phyloP scores from a whole-genome alignment of 2,329 filamentous ascomycete genomes.

The Pseudogymnoascus sp. region DNA sequence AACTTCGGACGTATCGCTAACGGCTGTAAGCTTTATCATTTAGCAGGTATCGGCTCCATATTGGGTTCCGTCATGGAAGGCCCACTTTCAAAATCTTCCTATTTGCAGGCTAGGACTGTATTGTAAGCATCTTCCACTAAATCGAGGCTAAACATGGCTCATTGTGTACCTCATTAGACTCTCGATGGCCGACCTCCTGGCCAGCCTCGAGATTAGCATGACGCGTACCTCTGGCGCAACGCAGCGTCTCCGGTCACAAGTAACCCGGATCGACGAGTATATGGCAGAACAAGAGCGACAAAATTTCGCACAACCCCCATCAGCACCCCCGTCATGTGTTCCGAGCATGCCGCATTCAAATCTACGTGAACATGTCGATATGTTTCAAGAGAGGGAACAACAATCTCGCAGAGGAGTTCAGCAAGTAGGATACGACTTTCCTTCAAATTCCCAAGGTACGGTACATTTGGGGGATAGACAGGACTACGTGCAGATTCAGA shows the following conservation, averaged over 20 bases:
- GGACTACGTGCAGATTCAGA: not conserved
- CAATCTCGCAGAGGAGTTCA: not conserved
- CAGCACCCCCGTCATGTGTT: not conserved
- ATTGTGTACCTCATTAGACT: slow-evolving; percentile 17
- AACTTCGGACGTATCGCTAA: not conserved
- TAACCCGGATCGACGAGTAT: slow-evolving; percentile 35
- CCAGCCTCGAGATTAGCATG: slow-evolving; percentile 35
- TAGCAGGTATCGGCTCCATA: slow-evolving; percentile 40
- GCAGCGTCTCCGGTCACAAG: slow-evolving; percentile 32
- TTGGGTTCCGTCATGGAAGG: slow-evolving; percentile 37
- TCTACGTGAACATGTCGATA: not conserved
- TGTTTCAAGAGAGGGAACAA: not conserved
- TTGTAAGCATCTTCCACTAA: slow-evolving; percentile 22
- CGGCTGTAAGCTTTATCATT: slow-evolving; percentile 32
- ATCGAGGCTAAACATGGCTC: not conserved
- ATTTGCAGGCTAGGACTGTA: slow-evolving; percentile 30
- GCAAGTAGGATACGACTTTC: not conserved
- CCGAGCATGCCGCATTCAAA: not conserved
- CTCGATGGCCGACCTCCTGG: slow-evolving; percentile 37
- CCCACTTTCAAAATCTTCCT: slow-evolving; percentile 16
- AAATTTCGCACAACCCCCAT: not conserved
- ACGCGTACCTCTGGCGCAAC: slow-evolving; percentile 31
- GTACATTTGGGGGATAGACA: not conserved
- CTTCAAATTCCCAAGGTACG: not conserved
- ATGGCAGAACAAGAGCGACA: slow-evolving; percentile 13